phyloP scores from a whole-genome alignment of 257 asterid genomes.

The Nicotiana benthamiana region DNA sequence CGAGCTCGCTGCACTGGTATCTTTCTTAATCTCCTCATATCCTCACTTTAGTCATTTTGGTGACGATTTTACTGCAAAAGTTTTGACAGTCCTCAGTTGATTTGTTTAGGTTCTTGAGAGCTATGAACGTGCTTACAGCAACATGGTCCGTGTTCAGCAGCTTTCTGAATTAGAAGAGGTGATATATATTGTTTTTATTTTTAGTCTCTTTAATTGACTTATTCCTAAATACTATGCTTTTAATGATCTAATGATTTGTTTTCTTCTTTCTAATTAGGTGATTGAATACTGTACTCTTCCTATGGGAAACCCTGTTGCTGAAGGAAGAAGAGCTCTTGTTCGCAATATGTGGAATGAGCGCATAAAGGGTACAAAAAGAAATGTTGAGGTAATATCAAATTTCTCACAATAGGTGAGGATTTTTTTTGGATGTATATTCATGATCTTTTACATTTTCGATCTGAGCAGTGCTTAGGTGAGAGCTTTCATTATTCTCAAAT shows the following conservation, averaged over 20 bases:
- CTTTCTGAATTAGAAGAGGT: slow-evolving; percentile 97
- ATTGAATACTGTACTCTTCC: slow-evolving; percentile 94
- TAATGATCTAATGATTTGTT: not conserved
- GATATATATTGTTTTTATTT: not conserved
- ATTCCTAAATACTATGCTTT: not conserved
- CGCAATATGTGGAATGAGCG: slow-evolving; percentile 99
- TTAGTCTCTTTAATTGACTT: not conserved
- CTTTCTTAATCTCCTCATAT: slow-evolving; percentile 28
- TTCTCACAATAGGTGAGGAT: not conserved
- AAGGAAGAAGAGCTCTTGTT: slow-evolving; percentile 78
- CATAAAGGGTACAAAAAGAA: slow-evolving; percentile 87
- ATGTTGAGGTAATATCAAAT: slow-evolving; percentile 71
- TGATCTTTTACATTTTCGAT: not conserved
- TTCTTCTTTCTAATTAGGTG: slow-evolving; percentile 46
- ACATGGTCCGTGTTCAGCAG: slow-evolving; percentile 98
- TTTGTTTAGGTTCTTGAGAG: slow-evolving; percentile 84
- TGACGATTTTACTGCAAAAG: not conserved
- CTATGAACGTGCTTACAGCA: slow-evolving; percentile 96
- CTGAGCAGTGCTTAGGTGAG: not conserved
- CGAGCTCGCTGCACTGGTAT: slow-evolving; percentile 97
- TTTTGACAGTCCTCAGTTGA: slow-evolving; percentile 2
- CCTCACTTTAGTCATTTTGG: not conserved
- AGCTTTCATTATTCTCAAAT: not conserved
- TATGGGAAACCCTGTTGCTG: slow-evolving; percentile 71
- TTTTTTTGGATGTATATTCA: not conserved